phyloP scores from a whole-genome alignment of 257 asterid species.

The Plantago elongata region DNA sequence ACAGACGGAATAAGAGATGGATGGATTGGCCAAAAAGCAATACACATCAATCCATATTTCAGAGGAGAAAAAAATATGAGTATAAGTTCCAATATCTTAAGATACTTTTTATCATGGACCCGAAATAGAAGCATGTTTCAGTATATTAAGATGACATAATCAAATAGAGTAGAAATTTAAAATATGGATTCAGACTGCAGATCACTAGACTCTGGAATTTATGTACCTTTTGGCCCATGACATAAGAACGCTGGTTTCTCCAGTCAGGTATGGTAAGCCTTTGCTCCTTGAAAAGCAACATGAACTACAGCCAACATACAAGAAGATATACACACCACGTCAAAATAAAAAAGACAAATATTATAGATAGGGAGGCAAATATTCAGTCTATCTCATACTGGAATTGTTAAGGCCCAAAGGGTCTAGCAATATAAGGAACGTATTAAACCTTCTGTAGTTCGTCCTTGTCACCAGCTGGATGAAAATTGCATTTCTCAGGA shows the following conservation, averaged over 20 bases:
- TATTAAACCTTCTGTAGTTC: conserved; percentile 77
- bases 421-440: background rate
- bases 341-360: conserved; percentile 5
- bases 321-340: conserved; percentile 4
- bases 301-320: conserved; percentile 46
- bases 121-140: background rate
- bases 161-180: conserved; percentile 3
- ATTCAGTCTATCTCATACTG: background rate
- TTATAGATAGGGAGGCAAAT: too few relatives aligned
- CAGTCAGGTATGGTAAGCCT: conserved; percentile 77
- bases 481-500: conserved; percentile 89
- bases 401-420: background rate
- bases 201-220: background rate
- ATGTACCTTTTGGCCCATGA: conserved; percentile 81
- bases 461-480: conserved; percentile 76
- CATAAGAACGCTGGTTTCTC: conserved; percentile 76
- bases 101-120: too few relatives aligned
- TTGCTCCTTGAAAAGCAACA: conserved; percentile 82
- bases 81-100: too few relatives aligned
- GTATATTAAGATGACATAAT: background rate
- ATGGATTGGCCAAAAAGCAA: too few relatives aligned
- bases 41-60: too few relatives aligned
- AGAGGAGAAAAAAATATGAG: too few relatives aligned
- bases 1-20: too few relatives aligned
- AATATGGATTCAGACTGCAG: background rate